phyloP scores from a whole-genome alignment of 805 yeast species.

The Starmerella lactis-condensi region DNA sequence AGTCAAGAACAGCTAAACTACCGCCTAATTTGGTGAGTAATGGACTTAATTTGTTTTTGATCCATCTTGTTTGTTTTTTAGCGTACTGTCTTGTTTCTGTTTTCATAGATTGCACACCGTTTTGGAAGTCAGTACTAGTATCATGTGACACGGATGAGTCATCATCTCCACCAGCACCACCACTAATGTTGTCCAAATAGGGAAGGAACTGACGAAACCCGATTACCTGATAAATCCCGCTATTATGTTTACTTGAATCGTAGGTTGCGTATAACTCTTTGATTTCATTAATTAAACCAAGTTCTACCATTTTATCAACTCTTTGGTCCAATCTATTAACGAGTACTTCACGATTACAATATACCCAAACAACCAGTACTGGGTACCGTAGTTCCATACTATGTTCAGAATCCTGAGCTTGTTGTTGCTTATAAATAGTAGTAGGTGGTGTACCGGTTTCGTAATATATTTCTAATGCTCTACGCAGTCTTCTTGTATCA shows the following conservation, averaged over 20 bases:
- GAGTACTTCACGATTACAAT: conserved; percentile 40
- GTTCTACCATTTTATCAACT: conserved; percentile 64
- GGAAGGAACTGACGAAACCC: conserved; percentile 45
- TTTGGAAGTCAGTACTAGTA: conserved; percentile 1
- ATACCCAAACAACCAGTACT: conserved; percentile 60
- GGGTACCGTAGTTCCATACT: conserved; percentile 16
- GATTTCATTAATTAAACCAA: conserved; percentile 57
- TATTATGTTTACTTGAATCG: conserved; percentile 11
- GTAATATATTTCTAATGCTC: conserved; percentile 67
- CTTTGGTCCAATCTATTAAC: conserved; percentile 50
- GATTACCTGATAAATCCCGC: conserved; percentile 85
- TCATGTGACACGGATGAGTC: too few relatives aligned
- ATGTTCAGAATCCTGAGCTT: conserved; percentile 30
- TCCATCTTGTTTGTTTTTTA: conserved; percentile 79
- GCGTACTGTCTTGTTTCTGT: conserved; percentile 72
- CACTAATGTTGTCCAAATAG: conserved; percentile 8
- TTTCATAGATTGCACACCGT: conserved; percentile 39
- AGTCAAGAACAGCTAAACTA: conserved; percentile 40
- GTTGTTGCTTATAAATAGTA: conserved; percentile 48
- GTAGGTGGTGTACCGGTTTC: conserved; percentile 52
- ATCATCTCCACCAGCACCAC: too few relatives aligned
- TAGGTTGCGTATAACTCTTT: conserved; percentile 31
- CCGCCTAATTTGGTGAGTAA: conserved; percentile 47
- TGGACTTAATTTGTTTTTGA: conserved; percentile 45
- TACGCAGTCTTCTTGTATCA: conserved; percentile 54